phyloP scores from a whole-genome alignment of 805 yeast species.

The Schizosaccharomyces octosporus region DNA sequence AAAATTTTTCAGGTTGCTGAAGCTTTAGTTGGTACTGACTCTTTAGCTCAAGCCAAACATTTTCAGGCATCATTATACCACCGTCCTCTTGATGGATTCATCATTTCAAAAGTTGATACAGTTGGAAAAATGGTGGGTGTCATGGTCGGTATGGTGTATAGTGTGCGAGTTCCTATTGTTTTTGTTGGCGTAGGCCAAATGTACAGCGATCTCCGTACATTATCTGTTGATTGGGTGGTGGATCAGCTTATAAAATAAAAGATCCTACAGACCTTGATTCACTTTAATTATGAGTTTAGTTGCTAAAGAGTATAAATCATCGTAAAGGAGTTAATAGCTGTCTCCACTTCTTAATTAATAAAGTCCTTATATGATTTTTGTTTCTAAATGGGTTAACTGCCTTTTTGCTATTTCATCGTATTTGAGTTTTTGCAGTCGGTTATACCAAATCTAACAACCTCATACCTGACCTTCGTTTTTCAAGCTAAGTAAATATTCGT shows the following conservation, averaged over 20 bases:
- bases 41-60: slow-evolving; percentile 82
- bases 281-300: too few species aligned
- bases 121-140: slow-evolving; percentile 92
- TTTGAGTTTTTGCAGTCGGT: too few species aligned
- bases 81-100: slow-evolving; percentile 65
- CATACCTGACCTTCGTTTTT: too few species aligned
- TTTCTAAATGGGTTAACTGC: too few species aligned
- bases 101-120: slow-evolving; percentile 85
- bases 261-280: too few species aligned
- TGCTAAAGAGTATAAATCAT: too few species aligned
- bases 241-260: slow-evolving; percentile 35
- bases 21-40: slow-evolving; percentile 90
- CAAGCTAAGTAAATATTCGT: too few species aligned
- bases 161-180: slow-evolving; percentile 81
- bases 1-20: slow-evolving; percentile 97
- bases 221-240: slow-evolving; percentile 84
- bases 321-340: too few species aligned
- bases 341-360: too few species aligned
- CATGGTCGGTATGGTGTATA: slow-evolving; percentile 91
- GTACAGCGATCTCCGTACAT: slow-evolving; percentile 72
- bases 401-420: too few species aligned
- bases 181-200: slow-evolving; percentile 96
- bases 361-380: too few species aligned
- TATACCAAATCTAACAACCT: too few species aligned
- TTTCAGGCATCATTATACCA: slow-evolving; percentile 83